Evolutionary conservation across 495 filamentous ascomycete species (phyloP).

Genomic region (Hypoxylon trugodes): DNA sequence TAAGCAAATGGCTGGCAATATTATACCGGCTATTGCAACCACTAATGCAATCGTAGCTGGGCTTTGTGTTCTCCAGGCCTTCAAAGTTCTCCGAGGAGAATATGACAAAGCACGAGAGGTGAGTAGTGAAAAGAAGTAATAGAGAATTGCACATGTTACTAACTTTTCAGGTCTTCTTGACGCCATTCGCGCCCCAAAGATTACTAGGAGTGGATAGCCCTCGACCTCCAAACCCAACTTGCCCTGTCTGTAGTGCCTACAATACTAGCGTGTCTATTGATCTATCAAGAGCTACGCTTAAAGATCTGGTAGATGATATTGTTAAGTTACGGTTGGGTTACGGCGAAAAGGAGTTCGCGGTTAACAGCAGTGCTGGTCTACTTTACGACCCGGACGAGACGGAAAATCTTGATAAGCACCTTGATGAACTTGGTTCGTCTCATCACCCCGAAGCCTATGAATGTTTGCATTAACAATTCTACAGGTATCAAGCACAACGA

Average conservation of each 20-base stretch:
- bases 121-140: slow-evolving; percentile 44
- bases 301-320: slow-evolving; percentile 80
- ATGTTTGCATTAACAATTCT: slow-evolving; percentile 35
- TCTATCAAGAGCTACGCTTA: slow-evolving; percentile 76
- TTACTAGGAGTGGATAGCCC: slow-evolving; percentile 77
- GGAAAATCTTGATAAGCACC: slow-evolving; percentile 81
- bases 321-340: slow-evolving; percentile 77
- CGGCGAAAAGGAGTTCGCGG: slow-evolving; percentile 77
- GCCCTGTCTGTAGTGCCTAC: slow-evolving; percentile 80
- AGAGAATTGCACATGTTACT: not conserved
- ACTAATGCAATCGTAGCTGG: slow-evolving; percentile 97
- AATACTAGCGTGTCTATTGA: slow-evolving; percentile 73
- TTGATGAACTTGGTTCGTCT: slow-evolving; percentile 75
- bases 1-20: slow-evolving; percentile 99
- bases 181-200: slow-evolving; percentile 78
- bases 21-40: slow-evolving; percentile 97
- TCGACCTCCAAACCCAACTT: slow-evolving; percentile 78
- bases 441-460: not conserved
- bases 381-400: slow-evolving; percentile 90
- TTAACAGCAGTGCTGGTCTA: slow-evolving; percentile 74
- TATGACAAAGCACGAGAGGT: slow-evolving; percentile 67
- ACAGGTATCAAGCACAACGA: slow-evolving; percentile 68
- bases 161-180: slow-evolving; percentile 74
- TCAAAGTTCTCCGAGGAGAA: slow-evolving; percentile 86
- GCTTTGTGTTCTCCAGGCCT: slow-evolving; percentile 90